Evolutionary conservation across 495 filamentous ascomycete species (phyloP).

Genomic region (Lasiosphaeria hispida): DNA sequence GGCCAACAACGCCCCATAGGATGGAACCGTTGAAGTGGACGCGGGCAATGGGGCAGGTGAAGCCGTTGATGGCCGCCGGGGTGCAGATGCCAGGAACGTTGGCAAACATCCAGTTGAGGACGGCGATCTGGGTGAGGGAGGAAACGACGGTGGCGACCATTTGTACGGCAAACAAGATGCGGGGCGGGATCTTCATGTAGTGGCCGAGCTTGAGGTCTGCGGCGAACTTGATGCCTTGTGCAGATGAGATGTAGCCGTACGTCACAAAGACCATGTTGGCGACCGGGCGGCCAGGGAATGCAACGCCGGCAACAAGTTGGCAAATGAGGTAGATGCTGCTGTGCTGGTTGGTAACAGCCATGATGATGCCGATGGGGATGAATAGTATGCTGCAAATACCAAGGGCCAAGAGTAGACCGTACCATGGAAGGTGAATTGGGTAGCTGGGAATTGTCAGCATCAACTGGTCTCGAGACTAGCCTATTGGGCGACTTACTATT

Average conservation of each 20-base stretch:
- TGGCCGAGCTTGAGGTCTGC: slow-evolving; percentile 85
- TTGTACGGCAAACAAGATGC: slow-evolving; percentile 75
- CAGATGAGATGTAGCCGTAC: slow-evolving; percentile 77
- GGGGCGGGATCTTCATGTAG: slow-evolving; percentile 91
- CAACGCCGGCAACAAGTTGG: slow-evolving; percentile 72
- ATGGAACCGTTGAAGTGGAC: slow-evolving; percentile 90
- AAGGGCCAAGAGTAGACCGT: slow-evolving; percentile 72
- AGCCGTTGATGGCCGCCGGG: slow-evolving; percentile 72
- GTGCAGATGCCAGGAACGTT: slow-evolving; percentile 78
- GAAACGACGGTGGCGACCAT: slow-evolving; percentile 77
- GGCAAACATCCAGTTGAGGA: slow-evolving; percentile 86
- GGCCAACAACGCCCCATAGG: slow-evolving; percentile 85
- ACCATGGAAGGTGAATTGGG: slow-evolving; percentile 73
- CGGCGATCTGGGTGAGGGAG: slow-evolving; percentile 74
- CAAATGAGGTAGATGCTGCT: slow-evolving; percentile 78
- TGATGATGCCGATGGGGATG: slow-evolving; percentile 79
- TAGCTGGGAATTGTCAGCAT: slow-evolving; percentile 47
- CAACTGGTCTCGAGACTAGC: background rate
- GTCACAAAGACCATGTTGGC: slow-evolving; percentile 90
- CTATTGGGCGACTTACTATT: slow-evolving; percentile 53
- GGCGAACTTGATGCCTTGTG: slow-evolving; percentile 83
- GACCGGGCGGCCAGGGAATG: slow-evolving; percentile 78
- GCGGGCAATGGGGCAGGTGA: slow-evolving; percentile 81
- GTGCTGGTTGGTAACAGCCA: slow-evolving; percentile 83
- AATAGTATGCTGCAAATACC: slow-evolving; percentile 70